Percentiles rank a stretch among this genome's conserved stretches.
phyloP scores from a whole-genome alignment of 176 grass and related monocot species.

The Juncus inflexus region DNA sequence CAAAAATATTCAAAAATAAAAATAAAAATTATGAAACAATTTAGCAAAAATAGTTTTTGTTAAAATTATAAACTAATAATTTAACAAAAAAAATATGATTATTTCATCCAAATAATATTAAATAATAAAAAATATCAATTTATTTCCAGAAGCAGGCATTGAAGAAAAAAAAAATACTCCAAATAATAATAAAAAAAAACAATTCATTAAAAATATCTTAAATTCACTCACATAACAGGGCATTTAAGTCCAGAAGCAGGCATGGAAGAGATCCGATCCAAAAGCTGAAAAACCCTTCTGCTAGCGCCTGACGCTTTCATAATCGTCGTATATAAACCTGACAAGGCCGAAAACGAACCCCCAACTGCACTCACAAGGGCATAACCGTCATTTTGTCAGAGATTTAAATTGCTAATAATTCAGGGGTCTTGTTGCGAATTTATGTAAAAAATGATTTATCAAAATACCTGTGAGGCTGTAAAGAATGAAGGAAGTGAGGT shows the following conservation, averaged over 20 bases:
- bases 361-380: conserved; percentile 47
- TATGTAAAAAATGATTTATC: not conserved
- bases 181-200: no score
- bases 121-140: not conserved
- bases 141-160: conserved; percentile 53
- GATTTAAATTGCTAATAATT: no score
- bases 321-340: conserved; percentile 88
- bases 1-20: conserved; percentile 3
- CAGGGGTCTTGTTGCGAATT: not conserved
- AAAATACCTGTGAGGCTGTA: conserved; percentile 96
- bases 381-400: not conserved
- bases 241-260: conserved; percentile 57
- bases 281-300: conserved; percentile 89
- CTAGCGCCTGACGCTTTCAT: conserved; percentile 99
- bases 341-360: conserved; percentile 77
- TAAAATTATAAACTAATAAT: no score
- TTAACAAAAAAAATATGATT: no score
- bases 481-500: conserved; percentile 94
- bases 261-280: conserved; percentile 85
- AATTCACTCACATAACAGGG: conserved; percentile 49
- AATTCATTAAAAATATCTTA: not conserved
- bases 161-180: conserved; percentile 34
- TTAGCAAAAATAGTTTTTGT: no score
- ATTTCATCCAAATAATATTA: no score
- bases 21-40: conserved; percentile 18